Base-by-base conservation (phyloP, 805 yeast genomes). In the Vanderwaltozyma polyspora region DNA sequence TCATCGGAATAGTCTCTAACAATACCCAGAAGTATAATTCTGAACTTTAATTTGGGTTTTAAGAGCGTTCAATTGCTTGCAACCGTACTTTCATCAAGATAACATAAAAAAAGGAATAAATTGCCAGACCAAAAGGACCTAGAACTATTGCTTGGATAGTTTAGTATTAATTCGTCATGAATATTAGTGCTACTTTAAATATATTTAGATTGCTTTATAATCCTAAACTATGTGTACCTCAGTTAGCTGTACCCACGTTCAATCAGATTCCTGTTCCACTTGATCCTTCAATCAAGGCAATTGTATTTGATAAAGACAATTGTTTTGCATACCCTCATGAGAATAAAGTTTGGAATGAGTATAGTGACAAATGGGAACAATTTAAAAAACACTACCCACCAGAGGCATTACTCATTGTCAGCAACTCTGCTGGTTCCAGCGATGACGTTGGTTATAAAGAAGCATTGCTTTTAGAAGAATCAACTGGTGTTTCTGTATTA, bases 291-390 rank as follows among this genome's bases (percentile, higher is more conserved):
- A 79, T 83, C 37, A 78, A 74, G 48, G 94, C 86, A 0, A 68
- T 87, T 2, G 89, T 91, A 0, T 63, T 91, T 18, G 98, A 91
- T 52, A 91, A 91, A 55, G 98, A 91, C 59, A 91, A 91, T 56
- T 89, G 97, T 51, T 82, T 91, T 54, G 94, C 98, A 5, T 69
- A 72, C 38, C 87, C 87, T 24, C 81, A 83, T 36, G 81, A 76
- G 39, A 80, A 78, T 39, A 70, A 73, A 38, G 81, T 89, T 1
- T 86, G 84, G 82, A 85, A 82, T 0, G 81, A 62, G 2, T 87
- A 86, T 42, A 44, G 46, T 11, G 57, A 55, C 8, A 59, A 64
- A 28, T 85, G 91, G 85, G 56, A 60, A 5, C 45, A 52, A n/a
- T 57, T 84, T 32, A 64, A 65, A 28, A 45, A 56, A n/a, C 45